Base-by-base conservation (phyloP, 2,329 filamentous ascomycete species). In the Alternaria conjuncta region DNA sequence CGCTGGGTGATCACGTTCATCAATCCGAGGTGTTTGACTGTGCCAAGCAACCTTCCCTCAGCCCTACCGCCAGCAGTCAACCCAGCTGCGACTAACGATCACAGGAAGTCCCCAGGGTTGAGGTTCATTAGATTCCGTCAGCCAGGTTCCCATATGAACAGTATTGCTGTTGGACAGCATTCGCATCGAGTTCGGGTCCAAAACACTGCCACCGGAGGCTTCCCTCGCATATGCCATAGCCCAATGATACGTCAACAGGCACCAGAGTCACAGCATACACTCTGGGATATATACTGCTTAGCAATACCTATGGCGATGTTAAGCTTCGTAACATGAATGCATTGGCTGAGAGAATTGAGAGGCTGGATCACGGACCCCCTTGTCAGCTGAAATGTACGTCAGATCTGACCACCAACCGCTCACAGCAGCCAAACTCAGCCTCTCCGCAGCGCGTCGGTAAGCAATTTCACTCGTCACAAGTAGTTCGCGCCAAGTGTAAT, bases 301-400 rank as follows among this genome's bases (percentile, higher is more conserved):
- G 5, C 20, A 20, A 25, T 60, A 32, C n/a, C 12, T n/a, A 11
- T 30, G 5, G 10, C 13, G 12, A 47, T 13, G 8, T 18, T 15
- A 4, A 23, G 13, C 4, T 28, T 62, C 18, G 20, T 13, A 47
- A 15, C 18, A 12, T 30, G 20, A 36, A 20, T 25, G 41, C 8
- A 54, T 62, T 58, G 46, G 55, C n/a, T 54, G 41, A 30, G 21
- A 54, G 13, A 47, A 13, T 32, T 32, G 28, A 41, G n/a, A 36
- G 46, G 41, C 28, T 30, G 41, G 11, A n/a, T 23, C 36, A n/a
- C 12, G 41, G n/a, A 8, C 28, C 36, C 55, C 43, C 49, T 49
- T 23, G 43, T 54, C 60, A 59, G 55, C 60, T 62, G 60, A 62
- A 45, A 32, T 5, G 56, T 62, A 54, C 55, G 60, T 62, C 47